Percentiles rank a stretch among this genome's conserved stretches.
phyloP scores from a whole-genome alignment of 2,329 filamentous ascomycete species.

The Xylariaceae sp. region DNA sequence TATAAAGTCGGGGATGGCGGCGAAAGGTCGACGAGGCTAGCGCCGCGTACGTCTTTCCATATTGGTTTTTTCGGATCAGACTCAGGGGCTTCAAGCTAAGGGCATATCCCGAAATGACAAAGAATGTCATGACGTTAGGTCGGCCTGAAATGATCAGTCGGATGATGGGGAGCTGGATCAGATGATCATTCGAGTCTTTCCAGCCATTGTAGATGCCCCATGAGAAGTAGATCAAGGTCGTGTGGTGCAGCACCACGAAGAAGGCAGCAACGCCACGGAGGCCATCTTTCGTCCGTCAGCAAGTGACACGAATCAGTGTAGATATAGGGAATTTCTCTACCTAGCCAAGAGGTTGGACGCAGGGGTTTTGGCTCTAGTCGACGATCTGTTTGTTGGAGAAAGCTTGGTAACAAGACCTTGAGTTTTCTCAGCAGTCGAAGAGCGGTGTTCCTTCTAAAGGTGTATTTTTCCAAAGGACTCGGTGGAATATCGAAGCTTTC shows the following conservation, averaged over 20 bases:
- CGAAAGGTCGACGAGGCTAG: conserved; percentile 30
- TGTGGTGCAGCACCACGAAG: conserved; percentile 52
- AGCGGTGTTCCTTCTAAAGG: not conserved
- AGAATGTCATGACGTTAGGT: conserved; percentile 41
- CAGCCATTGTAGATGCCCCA: conserved; percentile 31
- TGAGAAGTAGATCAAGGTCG: conserved; percentile 31
- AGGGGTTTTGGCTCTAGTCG: conserved; percentile 1
- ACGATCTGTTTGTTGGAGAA: conserved; percentile 7
- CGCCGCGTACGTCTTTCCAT: conserved; percentile 18
- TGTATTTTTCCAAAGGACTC: not conserved
- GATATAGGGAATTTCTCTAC: conserved; percentile 10
- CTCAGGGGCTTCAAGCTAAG: conserved; percentile 36
- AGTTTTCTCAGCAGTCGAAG: conserved; percentile 7
- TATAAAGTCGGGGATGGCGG: conserved; percentile 28
- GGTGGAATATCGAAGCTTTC: not conserved
- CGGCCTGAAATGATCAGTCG: conserved; percentile 35
- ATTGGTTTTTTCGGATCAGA: conserved; percentile 22
- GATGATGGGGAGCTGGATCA: conserved; percentile 37
- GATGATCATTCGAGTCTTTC: conserved; percentile 13
- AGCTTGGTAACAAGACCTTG: conserved; percentile 21
- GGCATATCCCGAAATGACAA: conserved; percentile 41
- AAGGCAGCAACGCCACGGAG: conserved; percentile 55
- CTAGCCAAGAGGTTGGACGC: conserved; percentile 30
- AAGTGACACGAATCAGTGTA: not conserved
- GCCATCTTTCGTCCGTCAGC: conserved; percentile 38